Conservation (phyloP, 2,329 filamentous ascomycete species). For the Arthroderma sp. region DNA sequence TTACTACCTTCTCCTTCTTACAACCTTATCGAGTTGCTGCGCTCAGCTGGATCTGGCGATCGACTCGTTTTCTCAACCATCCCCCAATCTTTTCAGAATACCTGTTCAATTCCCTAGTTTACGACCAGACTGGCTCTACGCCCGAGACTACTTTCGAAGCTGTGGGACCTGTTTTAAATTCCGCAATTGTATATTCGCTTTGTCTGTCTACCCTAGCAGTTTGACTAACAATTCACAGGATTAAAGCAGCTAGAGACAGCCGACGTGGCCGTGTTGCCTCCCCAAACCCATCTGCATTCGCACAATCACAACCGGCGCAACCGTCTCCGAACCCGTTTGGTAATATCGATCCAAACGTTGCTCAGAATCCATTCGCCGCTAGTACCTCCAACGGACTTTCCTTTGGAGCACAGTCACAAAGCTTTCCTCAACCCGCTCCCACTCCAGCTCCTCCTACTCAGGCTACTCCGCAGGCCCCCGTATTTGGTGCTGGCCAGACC, state of each 20-base stretch:
- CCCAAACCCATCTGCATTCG: slow-evolving; percentile 8
- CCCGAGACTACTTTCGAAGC: no score
- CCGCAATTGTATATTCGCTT: no score
- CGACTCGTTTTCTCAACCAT: no score
- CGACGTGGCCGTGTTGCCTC: slow-evolving; percentile 15
- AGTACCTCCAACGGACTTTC: slow-evolving; percentile 18
- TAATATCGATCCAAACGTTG: slow-evolving; percentile 18
- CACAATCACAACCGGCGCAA: slow-evolving; percentile 1
- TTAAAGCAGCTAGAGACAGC: slow-evolving; percentile 18
- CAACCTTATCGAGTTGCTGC: no score
- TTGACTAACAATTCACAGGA: slow-evolving; percentile 12
- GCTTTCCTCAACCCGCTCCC: slow-evolving; percentile 19
- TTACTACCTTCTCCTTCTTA: no score
- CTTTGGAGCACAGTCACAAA: slow-evolving; percentile 24
- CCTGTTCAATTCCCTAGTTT: no score
- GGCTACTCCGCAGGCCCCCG: slow-evolving; percentile 18
- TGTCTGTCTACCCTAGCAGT: no score
- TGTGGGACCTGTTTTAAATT: no score
- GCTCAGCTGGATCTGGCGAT: no score
- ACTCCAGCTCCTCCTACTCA: slow-evolving; percentile 13
- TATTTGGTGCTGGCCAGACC: slow-evolving; percentile 18
- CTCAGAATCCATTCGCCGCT: slow-evolving; percentile 12
- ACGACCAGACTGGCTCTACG: no score
- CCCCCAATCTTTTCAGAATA: no score
- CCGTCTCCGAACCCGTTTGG: slow-evolving; percentile 19